A percentile compares a stretch with the other conserved stretches of the same genome.
Conservation (phyloP, 1,284 basidiomycete genomes). For the Cutaneotrichosporon sp. region DNA sequence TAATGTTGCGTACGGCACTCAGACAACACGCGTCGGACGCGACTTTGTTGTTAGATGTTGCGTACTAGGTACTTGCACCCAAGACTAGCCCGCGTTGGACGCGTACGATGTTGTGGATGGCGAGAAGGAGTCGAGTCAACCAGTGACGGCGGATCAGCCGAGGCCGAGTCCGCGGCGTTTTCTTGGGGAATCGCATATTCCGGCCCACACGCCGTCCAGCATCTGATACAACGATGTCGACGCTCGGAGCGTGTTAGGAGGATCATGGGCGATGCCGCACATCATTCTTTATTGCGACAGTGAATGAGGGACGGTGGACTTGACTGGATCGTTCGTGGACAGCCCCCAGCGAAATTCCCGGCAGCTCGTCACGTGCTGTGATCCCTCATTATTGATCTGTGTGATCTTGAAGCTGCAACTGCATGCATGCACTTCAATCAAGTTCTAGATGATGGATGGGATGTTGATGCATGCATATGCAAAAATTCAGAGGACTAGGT, state of each 20-base stretch:
- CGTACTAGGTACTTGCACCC: background rate
- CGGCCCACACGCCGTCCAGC: background rate
- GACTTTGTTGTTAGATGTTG: background rate
- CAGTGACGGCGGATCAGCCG: background rate
- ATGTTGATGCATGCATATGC: background rate
- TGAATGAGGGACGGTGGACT: background rate
- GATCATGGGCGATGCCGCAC: background rate
- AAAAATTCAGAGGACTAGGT: background rate
- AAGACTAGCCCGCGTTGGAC: conserved; percentile 2
- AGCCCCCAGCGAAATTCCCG: background rate
- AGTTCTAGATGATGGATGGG: background rate
- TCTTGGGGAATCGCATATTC: background rate
- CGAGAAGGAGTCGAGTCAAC: background rate
- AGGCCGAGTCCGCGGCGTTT: background rate
- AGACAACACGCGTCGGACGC: conserved; percentile 4
- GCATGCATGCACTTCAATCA: conserved; percentile 9
- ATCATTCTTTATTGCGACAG: background rate
- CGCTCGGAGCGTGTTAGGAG: no score
- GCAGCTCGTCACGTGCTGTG: conserved; percentile 2
- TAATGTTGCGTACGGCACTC: conserved; percentile 1
- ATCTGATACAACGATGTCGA: background rate
- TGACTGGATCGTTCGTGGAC: background rate
- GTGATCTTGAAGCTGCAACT: background rate
- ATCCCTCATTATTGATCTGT: background rate
- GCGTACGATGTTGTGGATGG: background rate